A percentile compares a stretch with the other conserved stretches of the same genome.
phyloP scores from a whole-genome alignment of 352 stramenopile genomes.

The Pythium brassicae region DNA sequence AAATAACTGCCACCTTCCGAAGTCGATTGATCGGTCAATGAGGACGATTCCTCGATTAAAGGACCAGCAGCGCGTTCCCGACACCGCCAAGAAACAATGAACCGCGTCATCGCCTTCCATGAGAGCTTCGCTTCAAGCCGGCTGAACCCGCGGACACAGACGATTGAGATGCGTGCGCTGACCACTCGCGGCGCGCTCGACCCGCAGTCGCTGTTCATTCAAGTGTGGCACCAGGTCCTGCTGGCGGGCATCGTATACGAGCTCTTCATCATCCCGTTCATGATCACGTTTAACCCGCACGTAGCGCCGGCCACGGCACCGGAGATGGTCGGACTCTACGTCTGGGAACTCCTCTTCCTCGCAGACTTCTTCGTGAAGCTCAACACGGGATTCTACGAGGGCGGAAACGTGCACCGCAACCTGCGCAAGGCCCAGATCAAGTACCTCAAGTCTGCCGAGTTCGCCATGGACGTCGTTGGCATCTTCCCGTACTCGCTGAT shows the following conservation, averaged over 20 bases:
- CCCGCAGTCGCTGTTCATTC: conserved; percentile 33
- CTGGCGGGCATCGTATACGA: conserved; percentile 49
- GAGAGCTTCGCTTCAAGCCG: conserved; percentile 9
- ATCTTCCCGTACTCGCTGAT: conserved; percentile 38
- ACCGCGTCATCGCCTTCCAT: conserved; percentile 3
- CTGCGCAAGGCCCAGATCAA: conserved; percentile 26
- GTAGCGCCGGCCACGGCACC: conserved; percentile 6
- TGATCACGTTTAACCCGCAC: conserved; percentile 43
- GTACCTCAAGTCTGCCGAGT: conserved; percentile 46
- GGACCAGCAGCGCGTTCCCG: too few species aligned
- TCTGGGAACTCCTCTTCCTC: conserved; percentile 45
- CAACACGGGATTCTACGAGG: conserved; percentile 52
- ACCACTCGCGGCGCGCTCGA: conserved; percentile 44
- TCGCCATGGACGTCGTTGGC: conserved; percentile 42
- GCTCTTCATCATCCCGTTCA: conserved; percentile 48
- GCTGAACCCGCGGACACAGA: background rate
- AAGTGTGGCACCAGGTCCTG: conserved; percentile 53
- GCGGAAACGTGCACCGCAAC: conserved; percentile 55
- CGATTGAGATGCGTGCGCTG: conserved; percentile 3
- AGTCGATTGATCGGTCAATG: background rate
- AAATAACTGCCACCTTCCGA: background rate
- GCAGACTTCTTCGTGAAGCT: conserved; percentile 53
- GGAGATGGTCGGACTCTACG: conserved; percentile 21
- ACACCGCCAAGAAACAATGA: conserved; percentile 1
- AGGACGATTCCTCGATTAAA: too few species aligned